Percentiles rank a stretch among this genome's conserved stretches.
Evolutionary conservation across 345 rosid species (phyloP).

Genomic region (Iberis pinnata): DNA sequence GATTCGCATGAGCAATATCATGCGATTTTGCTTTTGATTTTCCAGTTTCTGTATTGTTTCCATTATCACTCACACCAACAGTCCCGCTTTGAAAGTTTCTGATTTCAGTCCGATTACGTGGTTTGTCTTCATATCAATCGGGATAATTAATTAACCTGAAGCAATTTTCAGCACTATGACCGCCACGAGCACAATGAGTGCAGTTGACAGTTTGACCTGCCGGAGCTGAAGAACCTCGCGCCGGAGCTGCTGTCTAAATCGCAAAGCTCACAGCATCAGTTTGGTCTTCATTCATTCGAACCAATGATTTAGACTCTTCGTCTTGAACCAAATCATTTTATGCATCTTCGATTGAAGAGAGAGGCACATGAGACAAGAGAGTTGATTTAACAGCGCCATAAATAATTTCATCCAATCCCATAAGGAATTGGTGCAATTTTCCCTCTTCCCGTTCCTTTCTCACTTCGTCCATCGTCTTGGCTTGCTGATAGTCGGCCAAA

Average conservation of each 20-base stretch:
- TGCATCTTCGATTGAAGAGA: not conserved
- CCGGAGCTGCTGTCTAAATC: not conserved
- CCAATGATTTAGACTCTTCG: not conserved
- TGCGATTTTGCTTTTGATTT: no score
- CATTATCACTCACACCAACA: no score
- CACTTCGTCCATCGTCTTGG: not conserved
- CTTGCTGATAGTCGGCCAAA: not conserved
- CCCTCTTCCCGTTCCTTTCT: not conserved
- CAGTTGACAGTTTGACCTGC: no score
- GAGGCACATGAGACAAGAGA: not conserved
- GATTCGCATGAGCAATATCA: no score
- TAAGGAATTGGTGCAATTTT: not conserved
- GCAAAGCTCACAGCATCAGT: not conserved
- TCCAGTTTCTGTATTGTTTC: no score
- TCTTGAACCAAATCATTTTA: not conserved
- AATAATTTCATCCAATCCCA: not conserved
- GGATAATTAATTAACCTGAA: no score
- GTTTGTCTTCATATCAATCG: no score
- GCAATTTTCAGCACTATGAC: no score
- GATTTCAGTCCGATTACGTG: no score
- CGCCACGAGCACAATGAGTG: no score
- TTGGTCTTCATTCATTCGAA: not conserved
- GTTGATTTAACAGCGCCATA: not conserved
- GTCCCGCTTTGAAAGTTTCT: no score
- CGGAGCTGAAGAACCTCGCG: no score